Conservation (phyloP, 1,284 basidiomycete genomes). For the Cutaneotrichosporon cavernicola region DNA sequence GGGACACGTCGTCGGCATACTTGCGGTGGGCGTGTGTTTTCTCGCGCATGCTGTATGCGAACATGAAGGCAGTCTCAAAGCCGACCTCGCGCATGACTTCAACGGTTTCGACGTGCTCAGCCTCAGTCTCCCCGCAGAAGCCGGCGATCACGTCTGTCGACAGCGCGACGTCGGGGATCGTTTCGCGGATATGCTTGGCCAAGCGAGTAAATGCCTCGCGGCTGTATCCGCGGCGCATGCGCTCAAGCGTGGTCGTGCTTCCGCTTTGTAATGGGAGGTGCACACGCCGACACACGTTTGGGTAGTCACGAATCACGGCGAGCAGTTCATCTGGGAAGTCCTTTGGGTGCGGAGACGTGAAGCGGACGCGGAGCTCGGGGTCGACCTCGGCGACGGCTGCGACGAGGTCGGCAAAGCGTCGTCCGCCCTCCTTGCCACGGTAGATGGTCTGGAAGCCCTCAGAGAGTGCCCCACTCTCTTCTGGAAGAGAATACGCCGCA, state of each 20-base stretch:
- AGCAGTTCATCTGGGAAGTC: slow-evolving; percentile 14
- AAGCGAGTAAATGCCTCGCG: slow-evolving; percentile 10
- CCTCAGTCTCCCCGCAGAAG: slow-evolving; percentile 12
- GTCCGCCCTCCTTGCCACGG: slow-evolving; percentile 8
- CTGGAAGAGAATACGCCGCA: neutral
- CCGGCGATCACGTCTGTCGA: slow-evolving; percentile 12
- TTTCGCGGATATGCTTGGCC: slow-evolving; percentile 4
- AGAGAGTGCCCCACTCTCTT: neutral
- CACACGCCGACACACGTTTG: slow-evolving; percentile 12
- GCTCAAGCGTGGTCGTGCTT: slow-evolving; percentile 3
- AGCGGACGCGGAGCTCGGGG: slow-evolving; percentile 12
- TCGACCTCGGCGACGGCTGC: slow-evolving; percentile 10
- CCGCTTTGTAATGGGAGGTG: slow-evolving; percentile 9
- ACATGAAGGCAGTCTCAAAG: slow-evolving; percentile 13
- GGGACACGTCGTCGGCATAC: slow-evolving; percentile 8
- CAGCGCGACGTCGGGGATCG: slow-evolving; percentile 11
- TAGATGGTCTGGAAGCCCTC: slow-evolving; percentile 12
- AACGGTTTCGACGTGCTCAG: slow-evolving; percentile 12
- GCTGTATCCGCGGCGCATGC: slow-evolving; percentile 13
- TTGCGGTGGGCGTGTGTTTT: slow-evolving; percentile 15
- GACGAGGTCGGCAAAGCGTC: slow-evolving; percentile 12
- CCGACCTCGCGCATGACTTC: slow-evolving; percentile 12
- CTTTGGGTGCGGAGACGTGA: slow-evolving; percentile 12
- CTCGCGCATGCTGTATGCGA: slow-evolving; percentile 14
- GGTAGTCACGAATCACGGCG: slow-evolving; percentile 12